phyloP scores from a whole-genome alignment of 2,329 filamentous ascomycete genomes.

The Clarireedia hainanense region DNA sequence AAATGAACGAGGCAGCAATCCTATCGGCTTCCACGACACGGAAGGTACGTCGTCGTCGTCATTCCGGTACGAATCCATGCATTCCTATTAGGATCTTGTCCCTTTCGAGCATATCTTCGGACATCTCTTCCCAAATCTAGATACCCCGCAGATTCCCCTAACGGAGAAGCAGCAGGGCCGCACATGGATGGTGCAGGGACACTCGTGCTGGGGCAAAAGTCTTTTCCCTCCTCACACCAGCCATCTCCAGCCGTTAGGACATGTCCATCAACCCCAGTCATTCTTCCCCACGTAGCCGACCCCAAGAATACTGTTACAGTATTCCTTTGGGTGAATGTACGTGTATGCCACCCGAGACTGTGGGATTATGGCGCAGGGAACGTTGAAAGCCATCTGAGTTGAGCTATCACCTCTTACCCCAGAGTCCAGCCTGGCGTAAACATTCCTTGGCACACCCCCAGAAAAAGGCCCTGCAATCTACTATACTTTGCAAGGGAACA shows the following conservation, averaged over 20 bases:
- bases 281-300: neutral
- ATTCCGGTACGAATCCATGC: neutral
- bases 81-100: neutral
- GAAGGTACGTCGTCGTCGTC: neutral
- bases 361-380: neutral
- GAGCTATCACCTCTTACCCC: neutral
- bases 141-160: conserved; percentile 2
- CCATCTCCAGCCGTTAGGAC: neutral
- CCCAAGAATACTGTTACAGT: neutral
- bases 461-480: neutral
- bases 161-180: neutral
- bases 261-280: neutral
- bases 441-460: neutral
- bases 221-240: neutral
- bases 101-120: neutral
- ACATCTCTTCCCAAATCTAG: neutral
- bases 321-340: neutral
- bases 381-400: no score
- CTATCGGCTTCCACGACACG: no score
- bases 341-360: neutral
- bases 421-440: neutral
- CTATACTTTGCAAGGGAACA: neutral
- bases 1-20: no score
- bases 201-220: neutral
- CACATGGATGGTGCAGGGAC: neutral